These are phyloP conservation scores for Podospora appendiculata DNA, from an alignment of 495 filamentous ascomycete species.

Conservation along the genomic window DNA sequence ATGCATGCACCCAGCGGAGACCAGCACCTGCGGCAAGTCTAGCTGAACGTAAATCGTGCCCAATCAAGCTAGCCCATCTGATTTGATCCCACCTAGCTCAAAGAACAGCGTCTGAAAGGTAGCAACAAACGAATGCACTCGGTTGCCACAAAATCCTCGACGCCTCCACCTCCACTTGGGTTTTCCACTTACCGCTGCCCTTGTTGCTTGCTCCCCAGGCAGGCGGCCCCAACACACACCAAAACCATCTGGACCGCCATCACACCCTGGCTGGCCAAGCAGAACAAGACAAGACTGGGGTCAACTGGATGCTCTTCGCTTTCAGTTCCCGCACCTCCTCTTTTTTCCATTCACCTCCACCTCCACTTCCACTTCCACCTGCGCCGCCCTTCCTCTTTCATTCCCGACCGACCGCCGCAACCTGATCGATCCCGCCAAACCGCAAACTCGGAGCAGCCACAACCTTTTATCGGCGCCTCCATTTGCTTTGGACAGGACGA, in stretches of 20 bases:
- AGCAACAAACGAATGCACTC: neutral
- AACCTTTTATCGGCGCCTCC: neutral
- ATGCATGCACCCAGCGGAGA: no score
- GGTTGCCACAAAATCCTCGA: conserved; percentile 4
- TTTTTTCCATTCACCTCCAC: conserved; percentile 23
- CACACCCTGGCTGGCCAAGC: conserved; percentile 21
- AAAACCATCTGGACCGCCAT: conserved; percentile 20
- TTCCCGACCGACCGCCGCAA: neutral
- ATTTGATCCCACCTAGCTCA: no score
- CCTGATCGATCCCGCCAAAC: neutral
- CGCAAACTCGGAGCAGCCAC: neutral
- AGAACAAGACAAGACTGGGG: conserved; percentile 14
- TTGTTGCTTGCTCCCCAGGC: conserved; percentile 5
- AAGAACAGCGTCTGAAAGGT: neutral
- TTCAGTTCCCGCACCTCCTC: conserved; percentile 27
- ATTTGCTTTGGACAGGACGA: conserved; percentile 1
- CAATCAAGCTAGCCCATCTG: conserved; percentile 2
- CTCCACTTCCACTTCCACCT: conserved; percentile 3
- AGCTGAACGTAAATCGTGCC: neutral
- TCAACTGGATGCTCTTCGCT: conserved; percentile 14
- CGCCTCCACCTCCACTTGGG: neutral
- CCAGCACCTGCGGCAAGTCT: neutral
- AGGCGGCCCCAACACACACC: conserved; percentile 2
- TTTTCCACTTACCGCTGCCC: conserved; percentile 7
- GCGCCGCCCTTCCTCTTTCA: conserved; percentile 1